Percentiles rank a stretch among this genome's conserved stretches.
Conservation (phyloP, 495 filamentous ascomycete genomes). For the Ramalina intermedia region DNA sequence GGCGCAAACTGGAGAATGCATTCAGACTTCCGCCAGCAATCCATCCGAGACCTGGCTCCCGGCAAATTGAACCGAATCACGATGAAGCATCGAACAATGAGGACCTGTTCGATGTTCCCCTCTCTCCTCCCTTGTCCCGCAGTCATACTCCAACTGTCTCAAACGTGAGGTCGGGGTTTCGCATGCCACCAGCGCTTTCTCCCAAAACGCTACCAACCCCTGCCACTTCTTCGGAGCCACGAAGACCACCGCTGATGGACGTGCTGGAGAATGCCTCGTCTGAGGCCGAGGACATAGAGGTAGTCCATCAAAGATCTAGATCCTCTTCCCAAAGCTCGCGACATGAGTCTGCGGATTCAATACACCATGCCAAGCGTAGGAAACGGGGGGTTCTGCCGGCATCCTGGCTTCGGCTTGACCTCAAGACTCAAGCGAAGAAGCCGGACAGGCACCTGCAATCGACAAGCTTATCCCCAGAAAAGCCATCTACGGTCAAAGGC, state of each 20-base stretch:
- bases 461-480: slow-evolving; percentile 4
- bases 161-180: slow-evolving; percentile 18
- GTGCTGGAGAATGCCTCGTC: slow-evolving; percentile 3
- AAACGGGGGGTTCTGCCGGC: slow-evolving; percentile 83
- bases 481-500: slow-evolving; percentile 33
- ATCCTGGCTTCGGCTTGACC: slow-evolving; percentile 72
- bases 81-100: background rate
- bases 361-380: slow-evolving; percentile 32
- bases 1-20: slow-evolving; percentile 19
- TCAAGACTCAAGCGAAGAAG: slow-evolving; percentile 26
- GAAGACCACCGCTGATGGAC: slow-evolving; percentile 1
- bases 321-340: background rate
- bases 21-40: slow-evolving; percentile 16
- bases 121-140: slow-evolving; percentile 29
- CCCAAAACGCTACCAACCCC: slow-evolving; percentile 22
- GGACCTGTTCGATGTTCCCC: slow-evolving; percentile 14
- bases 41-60: background rate
- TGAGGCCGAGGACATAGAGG: background rate
- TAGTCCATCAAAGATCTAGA: background rate
- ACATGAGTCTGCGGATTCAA: background rate
- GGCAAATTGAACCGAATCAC: slow-evolving; percentile 1
- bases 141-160: slow-evolving; percentile 18
- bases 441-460: slow-evolving; percentile 11
- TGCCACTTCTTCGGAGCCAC: slow-evolving; percentile 16
- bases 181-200: slow-evolving; percentile 26